Conservation (phyloP, 352 stramenopile species). For the Pythium pyrilobum region DNA sequence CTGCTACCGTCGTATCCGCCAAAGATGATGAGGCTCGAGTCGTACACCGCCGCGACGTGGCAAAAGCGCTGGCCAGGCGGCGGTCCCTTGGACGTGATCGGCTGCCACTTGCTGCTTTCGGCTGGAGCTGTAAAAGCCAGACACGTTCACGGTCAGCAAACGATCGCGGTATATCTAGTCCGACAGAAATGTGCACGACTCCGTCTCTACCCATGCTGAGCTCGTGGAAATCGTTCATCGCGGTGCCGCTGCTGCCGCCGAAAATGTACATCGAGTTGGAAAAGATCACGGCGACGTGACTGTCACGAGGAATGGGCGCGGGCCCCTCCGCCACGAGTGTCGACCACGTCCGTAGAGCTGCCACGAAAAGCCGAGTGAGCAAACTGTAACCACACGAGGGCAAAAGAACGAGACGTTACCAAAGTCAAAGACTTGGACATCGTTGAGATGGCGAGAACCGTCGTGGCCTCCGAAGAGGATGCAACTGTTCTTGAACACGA, state of each 20-base stretch:
- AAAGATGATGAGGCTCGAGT: constrained; percentile 93
- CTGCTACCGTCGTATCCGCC: constrained; percentile 95
- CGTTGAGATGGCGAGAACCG: constrained; percentile 95
- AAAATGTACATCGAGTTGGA: constrained; percentile 94
- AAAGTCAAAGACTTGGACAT: constrained; percentile 97
- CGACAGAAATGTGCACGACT: not conserved
- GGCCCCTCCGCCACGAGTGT: constrained; percentile 86
- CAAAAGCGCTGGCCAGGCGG: constrained; percentile 94
- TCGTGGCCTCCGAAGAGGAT: constrained; percentile 97
- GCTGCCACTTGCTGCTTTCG: constrained; percentile 68
- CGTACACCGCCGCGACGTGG: constrained; percentile 92
- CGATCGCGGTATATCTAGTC: too few relatives aligned
- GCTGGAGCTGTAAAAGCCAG: constrained; percentile 1
- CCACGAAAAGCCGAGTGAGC: not conserved
- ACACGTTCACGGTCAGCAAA: not conserved
- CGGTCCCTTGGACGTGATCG: constrained; percentile 72
- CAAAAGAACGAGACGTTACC: constrained; percentile 31
- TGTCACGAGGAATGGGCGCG: constrained; percentile 93
- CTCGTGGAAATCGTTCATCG: constrained; percentile 98
- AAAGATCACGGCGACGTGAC: constrained; percentile 93
- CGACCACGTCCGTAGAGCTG: constrained; percentile 84
- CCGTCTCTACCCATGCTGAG: constrained; percentile 64
- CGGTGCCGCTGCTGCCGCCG: constrained; percentile 92
- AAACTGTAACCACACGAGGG: too few relatives aligned
- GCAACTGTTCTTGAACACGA: constrained; percentile 91